Evolutionary conservation across 169 alveolate genomes (phyloP), one percentile per base, ranked within the genome.

Genomic region (Neospora caninum): DNA sequence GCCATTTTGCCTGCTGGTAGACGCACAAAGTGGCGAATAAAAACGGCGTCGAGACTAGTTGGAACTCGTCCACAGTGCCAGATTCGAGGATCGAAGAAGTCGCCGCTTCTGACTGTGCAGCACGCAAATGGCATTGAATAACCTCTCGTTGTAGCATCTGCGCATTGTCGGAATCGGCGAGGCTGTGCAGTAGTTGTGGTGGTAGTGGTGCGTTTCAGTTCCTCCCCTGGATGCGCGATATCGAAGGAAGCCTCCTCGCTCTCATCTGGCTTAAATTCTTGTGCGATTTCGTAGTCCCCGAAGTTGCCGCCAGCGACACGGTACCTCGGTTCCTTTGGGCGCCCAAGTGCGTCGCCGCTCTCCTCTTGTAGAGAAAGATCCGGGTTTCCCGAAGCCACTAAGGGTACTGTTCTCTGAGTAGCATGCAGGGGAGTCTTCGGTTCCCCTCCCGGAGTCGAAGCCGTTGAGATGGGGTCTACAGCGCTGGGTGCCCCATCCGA

Each of bases 31-130:
- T 92, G 94, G 7, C 94, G 94, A 10, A 92, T 41, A n/a, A 92
- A 92, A 41, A 78, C 94, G 34, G 94, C 94, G 45, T 92, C 94
- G 22, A 92, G 94, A 36, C 39, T 41, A 39, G 92, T 92, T n/a
- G 94, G 94, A 13, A 83, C 49, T 10, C 94, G 78, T 29, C 87
- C 92, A n/a, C 94, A 92, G 87, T 83, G 70, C 94, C 94, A 92
- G 64, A 38, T 53, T 13, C 69, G 84, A 49, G 54, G 34, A 53
- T 92, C 94, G 69, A 20, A 42, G 34, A 80, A 92, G 64, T 80
- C 92, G 31, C 94, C 94, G 43, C 13, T 22, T 31, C 42, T 41
- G 38, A 92, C 80, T 31, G 94, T 43, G 49, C 94, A 92, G 34
- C 94, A 92, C 13, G 80, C 38, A 53, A 92, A 92, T 27, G 91